Evolutionary conservation across 2,329 filamentous ascomycete species (phyloP), one percentile per base, ranked within the genome.

Genomic region (Orbilia brochopaga): DNA sequence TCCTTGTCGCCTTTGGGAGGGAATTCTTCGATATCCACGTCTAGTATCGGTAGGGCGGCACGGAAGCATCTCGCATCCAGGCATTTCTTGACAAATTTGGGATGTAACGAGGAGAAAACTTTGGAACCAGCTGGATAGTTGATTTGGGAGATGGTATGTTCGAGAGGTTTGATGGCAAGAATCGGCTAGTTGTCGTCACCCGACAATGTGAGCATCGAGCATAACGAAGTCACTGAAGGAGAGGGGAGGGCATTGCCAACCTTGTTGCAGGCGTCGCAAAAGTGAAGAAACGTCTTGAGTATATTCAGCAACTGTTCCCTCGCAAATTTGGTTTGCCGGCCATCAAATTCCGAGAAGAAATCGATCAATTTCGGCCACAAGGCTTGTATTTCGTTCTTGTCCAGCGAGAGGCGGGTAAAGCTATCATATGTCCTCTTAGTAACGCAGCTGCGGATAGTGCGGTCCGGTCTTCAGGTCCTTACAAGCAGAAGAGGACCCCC

Each of bases 241-340:
- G n/a, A 42, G 42, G 55, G n/a, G n/a, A n/a, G n/a, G 44, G 48
- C 27, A 4, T 3, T 32, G 8, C 51, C 11, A 62, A 75, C 76
- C 72, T 74, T 75, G 37, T 65, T 62, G 42, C 59, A 73, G 35
- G 70, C 75, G 40, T 73, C 69, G 48, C 72, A 70, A 64, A 74
- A 74, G 44, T 74, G 61, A 42, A 74, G 58, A 32, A 76, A 79
- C 78, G 60, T 80, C 19, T 82, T 81, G 11, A 85, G 78, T 19
- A 86, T 77, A 32, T 76, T 77, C 54, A 77, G 78, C 76, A 84
- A 83, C 60, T 83, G 78, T 1, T 78, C 75, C n/a, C 83, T 83
- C 19, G 82, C 79, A 77, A 85, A 86, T 69, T 84, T 81, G 19
- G 85, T 80, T 76, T 86, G 84, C 50, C 84, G 78, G 1, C 82